Percentiles rank a stretch among this genome's conserved stretches.
Conservation (phyloP, 2,329 filamentous ascomycete species). For the Phialophora expanda region DNA sequence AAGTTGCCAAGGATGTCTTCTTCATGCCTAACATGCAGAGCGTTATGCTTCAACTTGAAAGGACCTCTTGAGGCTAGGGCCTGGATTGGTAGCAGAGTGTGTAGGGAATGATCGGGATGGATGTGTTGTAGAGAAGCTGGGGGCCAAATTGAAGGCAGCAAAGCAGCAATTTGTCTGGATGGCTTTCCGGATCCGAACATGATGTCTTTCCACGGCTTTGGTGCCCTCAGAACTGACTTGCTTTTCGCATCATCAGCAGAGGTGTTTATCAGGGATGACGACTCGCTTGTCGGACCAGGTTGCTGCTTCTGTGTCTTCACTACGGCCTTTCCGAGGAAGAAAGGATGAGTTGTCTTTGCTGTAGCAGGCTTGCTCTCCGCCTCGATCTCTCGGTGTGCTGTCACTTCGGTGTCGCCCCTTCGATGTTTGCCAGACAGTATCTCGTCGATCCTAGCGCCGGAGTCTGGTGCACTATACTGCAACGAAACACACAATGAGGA, state of each 20-base stretch:
- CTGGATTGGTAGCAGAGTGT: background rate
- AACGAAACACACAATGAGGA: constrained; percentile 31
- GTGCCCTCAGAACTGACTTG: constrained; percentile 22
- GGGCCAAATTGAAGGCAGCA: constrained; percentile 32
- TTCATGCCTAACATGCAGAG: constrained; percentile 10
- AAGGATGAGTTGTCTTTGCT: constrained; percentile 67
- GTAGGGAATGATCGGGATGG: constrained; percentile 4
- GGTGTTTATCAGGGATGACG: constrained; percentile 17
- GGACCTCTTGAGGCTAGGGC: background rate
- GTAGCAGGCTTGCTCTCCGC: background rate
- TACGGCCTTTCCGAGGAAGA: constrained; percentile 66
- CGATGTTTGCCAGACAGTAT: constrained; percentile 56
- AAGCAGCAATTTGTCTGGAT: constrained; percentile 12
- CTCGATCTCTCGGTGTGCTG: background rate
- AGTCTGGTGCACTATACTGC: constrained; percentile 34
- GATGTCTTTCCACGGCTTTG: constrained; percentile 38
- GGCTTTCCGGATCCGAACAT: constrained; percentile 30
- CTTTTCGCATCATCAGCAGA: constrained; percentile 27
- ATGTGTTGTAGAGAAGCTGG: constrained; percentile 31
- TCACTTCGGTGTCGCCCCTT: constrained; percentile 21
- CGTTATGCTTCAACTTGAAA: constrained; percentile 28
- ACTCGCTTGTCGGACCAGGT: constrained; percentile 18
- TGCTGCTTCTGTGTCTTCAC: constrained; percentile 15
- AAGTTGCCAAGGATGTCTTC: constrained; percentile 33
- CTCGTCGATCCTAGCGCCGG: constrained; percentile 67